Evolutionary conservation across 495 filamentous ascomycete genomes (phyloP).

Genomic region (Pseudotulostoma volvatum): DNA sequence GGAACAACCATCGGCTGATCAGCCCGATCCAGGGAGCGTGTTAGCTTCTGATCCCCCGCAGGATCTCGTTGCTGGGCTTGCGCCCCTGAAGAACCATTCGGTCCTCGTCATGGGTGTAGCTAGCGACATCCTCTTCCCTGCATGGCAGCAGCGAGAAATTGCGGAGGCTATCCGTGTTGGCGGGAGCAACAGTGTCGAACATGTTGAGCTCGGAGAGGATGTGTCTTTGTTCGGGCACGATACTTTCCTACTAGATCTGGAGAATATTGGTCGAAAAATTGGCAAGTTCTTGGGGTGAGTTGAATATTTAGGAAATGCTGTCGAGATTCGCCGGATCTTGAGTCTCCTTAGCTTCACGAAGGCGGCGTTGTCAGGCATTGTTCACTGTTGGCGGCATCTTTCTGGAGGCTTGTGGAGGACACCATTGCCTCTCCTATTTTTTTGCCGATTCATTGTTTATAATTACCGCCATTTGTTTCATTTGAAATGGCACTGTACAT

Average conservation of each 20-base stretch:
- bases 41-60: slow-evolving; percentile 34
- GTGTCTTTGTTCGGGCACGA: slow-evolving; percentile 89
- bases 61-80: slow-evolving; percentile 66
- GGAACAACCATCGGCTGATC: slow-evolving; percentile 40
- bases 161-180: slow-evolving; percentile 61
- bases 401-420: too few species aligned
- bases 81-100: slow-evolving; percentile 52
- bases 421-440: too few species aligned
- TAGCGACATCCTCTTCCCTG: slow-evolving; percentile 92
- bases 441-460: too few species aligned
- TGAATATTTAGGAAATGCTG: too few species aligned
- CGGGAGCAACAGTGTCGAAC: slow-evolving; percentile 65
- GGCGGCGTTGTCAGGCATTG: too few species aligned
- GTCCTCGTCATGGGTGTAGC: slow-evolving; percentile 85
- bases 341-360: too few species aligned
- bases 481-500: too few species aligned
- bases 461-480: too few species aligned
- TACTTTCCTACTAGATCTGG: slow-evolving; percentile 84
- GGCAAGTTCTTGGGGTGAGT: slow-evolving; percentile 58
- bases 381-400: too few species aligned
- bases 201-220: slow-evolving; percentile 86
- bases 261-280: slow-evolving; percentile 75
- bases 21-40: slow-evolving; percentile 9
- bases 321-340: too few species aligned
- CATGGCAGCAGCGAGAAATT: slow-evolving; percentile 95